Conservation (phyloP, 202 grass and related monocot species). For the Cymbopogon flexuosus region DNA sequence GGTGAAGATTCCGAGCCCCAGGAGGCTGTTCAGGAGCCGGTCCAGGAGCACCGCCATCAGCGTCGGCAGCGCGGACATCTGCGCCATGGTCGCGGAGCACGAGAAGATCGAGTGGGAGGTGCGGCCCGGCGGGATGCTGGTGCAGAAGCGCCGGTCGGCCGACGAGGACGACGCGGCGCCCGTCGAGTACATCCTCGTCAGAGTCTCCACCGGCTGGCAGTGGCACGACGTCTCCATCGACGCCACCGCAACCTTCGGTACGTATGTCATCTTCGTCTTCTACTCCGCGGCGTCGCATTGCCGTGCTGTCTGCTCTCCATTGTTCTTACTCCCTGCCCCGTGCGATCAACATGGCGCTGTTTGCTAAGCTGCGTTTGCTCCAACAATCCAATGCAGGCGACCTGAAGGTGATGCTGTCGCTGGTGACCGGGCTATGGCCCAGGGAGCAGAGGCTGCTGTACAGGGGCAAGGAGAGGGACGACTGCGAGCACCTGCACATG, state of each 20-base stretch:
- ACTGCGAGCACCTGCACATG: conserved; percentile 85
- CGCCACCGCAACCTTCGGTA: conserved; percentile 76
- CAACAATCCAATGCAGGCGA: conserved; percentile 43
- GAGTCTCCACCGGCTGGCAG: conserved; percentile 51
- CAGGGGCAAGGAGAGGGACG: conserved; percentile 77
- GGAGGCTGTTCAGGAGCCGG: conserved; percentile 71
- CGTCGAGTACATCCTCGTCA: conserved; percentile 39
- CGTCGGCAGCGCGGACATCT: conserved; percentile 8
- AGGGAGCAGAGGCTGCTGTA: conserved; percentile 82
- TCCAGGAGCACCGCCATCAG: conserved; percentile 23
- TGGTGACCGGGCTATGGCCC: conserved; percentile 64
- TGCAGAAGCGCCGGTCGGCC: conserved; percentile 62
- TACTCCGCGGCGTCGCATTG: neutral
- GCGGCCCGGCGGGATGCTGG: conserved; percentile 81
- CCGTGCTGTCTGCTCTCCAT: neutral
- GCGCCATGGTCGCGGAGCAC: conserved; percentile 38
- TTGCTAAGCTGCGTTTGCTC: neutral
- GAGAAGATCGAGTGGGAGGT: conserved; percentile 72
- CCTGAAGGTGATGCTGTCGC: conserved; percentile 65
- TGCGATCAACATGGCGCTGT: neutral
- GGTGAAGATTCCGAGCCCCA: conserved; percentile 72
- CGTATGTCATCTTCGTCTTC: neutral
- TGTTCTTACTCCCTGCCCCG: neutral
- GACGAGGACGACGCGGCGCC: conserved; percentile 30
- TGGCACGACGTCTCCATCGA: conserved; percentile 72